Percentiles rank a stretch among this genome's conserved stretches.
phyloP scores from a whole-genome alignment of 106 monocot species.

The Cymbidium sinense region DNA sequence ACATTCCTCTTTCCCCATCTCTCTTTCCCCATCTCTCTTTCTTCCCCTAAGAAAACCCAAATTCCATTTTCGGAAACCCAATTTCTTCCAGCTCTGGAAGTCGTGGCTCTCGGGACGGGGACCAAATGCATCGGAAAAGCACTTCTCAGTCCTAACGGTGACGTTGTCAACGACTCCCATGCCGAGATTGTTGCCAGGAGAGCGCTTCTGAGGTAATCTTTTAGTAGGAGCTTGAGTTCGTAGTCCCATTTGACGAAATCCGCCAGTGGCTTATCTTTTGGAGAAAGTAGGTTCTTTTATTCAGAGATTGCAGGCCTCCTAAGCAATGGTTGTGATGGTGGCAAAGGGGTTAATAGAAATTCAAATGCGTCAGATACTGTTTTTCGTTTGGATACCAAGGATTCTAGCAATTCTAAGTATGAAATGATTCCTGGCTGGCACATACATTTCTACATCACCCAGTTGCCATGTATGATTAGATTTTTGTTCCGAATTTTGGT shows the following conservation, averaged over 20 bases:
- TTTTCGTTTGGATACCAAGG: conserved; percentile 14
- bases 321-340: neutral
- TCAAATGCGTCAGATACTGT: conserved; percentile 7
- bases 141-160: too few relatives aligned
- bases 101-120: too few relatives aligned
- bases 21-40: conserved; percentile 12
- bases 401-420: conserved; percentile 29
- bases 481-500: neutral
- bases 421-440: conserved; percentile 44
- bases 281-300: too few relatives aligned
- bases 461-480: conserved; percentile 13
- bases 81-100: too few relatives aligned
- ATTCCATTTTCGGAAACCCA: neutral
- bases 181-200: conserved; percentile 76
- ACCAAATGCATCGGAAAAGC: too few relatives aligned
- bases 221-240: neutral
- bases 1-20: too few relatives aligned
- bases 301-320: conserved; percentile 42
- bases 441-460: conserved; percentile 80
- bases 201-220: conserved; percentile 49
- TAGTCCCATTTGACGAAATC: neutral
- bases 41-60: neutral
- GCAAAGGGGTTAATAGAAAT: neutral
- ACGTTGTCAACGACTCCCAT: too few relatives aligned
- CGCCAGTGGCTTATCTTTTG: too few relatives aligned